Base-by-base conservation (phyloP, 371 early-diverging fungal species). In the Zopfochytrium polystomum region DNA sequence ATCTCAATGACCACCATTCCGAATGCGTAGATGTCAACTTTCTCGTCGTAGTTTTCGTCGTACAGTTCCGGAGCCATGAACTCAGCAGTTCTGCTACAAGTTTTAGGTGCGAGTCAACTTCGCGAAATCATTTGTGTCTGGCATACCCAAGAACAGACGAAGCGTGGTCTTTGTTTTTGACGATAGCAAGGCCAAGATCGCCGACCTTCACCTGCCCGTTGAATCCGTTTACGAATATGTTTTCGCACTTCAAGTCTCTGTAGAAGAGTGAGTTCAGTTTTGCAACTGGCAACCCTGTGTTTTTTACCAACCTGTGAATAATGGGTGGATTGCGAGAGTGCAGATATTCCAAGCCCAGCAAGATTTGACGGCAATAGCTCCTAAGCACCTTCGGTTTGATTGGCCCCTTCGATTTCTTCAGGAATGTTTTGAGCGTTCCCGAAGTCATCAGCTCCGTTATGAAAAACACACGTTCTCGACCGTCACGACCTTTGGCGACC, bases 31-130 rank as follows among this genome's bases (percentile, higher is more conserved):
- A 93, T 87, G 63, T 92, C 92, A 18, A 90, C 91, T 65, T 87
- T 87, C 72, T 92, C 92, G 66, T 82, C 87, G 74, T 95, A 93
- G 52, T 88, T 83, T 70, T 92, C 91, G 57, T 90, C 88, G 61
- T 95, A 93, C 75, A 92, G 85, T 67, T 93, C 93, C 5, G 93
- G 93, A 20, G 90, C 92, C 90, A 92, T 90, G 69, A 90, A 94
- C 74, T 93, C 90, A 27, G 93, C 93, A 1, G 93, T 92, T 22
- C 91, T 87, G 63, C 82, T 80, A 2, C 81, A 62, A n/a, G 80
- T n/a, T 84, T 53, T 82, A 78, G 34, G 18, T 49, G 30, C 6
- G 46, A 38, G 54, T n/a, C 18, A 30, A 58, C 15, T 38, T 3
- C 27, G 18, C 18, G 52, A 26, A 13, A 31, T 26, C 30, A 30